Base-by-base conservation (phyloP, 2,329 filamentous ascomycete species). In the Colletotrichum incanum region DNA sequence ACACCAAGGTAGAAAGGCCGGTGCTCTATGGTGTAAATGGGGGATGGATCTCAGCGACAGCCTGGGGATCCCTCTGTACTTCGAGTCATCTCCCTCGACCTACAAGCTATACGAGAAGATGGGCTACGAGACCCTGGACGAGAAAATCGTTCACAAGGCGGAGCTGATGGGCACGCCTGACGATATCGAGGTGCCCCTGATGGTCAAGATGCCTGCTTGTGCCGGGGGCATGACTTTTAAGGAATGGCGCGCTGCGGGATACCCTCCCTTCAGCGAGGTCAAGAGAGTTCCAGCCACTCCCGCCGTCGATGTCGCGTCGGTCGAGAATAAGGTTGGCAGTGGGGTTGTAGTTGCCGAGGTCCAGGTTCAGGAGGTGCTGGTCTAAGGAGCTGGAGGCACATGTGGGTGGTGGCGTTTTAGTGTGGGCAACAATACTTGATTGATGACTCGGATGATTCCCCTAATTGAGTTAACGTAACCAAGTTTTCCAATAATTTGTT, bases 11-110 rank as follows among this genome's bases (percentile, higher is more conserved):
- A 82, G 79, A 68, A 83, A 84, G 28, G 81, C 83, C 7, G 85
- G 84, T 18, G 79, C 80, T 2, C 75, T 82, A 28, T 76, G 86
- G 55, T 82, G 84, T 68, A 77, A 85, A 73, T 85, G 81, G 77
- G 84, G 83, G 41, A 76, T 79, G n/a, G 77, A 82, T 26, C 75
- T 81, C 54, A 79, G 82, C 66, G 79, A 84, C 66, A 75, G 80
- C 20, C 76, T 80, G 26, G 76, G 76, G 18, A 71, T 87, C 39
- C 85, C 85, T 5, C 78, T 86, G 5, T 87, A 87, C 77, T 81
- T 87, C 50, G 86, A 88, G 76, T 83, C 84, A 2, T 86, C 84
- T 0, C 82, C 79, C 4, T 79, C 80, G 5, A 84, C 83, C 0
- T 78, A 81, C 47, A 78, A 77, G 9, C 77, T 88, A 37, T 88